Conservation (phyloP, 1,284 basidiomycete genomes). For the Cryptococcus deneoformans region DNA sequence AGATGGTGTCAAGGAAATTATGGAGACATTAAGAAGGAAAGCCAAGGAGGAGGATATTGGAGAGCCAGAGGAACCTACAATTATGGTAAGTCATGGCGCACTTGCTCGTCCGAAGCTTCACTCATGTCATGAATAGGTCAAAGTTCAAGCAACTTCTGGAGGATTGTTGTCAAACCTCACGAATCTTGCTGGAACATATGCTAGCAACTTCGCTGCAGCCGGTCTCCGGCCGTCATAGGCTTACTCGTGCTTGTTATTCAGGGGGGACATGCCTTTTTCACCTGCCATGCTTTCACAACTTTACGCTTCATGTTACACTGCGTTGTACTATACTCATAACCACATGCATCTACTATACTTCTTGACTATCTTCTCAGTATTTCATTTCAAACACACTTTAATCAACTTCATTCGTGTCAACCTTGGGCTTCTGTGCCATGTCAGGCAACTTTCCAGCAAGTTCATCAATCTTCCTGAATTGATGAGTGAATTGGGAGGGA, state of each 20-base stretch:
- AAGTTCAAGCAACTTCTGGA: slow-evolving; percentile 31
- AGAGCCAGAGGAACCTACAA: slow-evolving; percentile 60
- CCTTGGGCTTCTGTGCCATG: slow-evolving; percentile 55
- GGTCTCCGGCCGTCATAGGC: slow-evolving; percentile 1
- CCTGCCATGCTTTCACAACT: neutral
- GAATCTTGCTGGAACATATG: slow-evolving; percentile 34
- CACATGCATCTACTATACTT: neutral
- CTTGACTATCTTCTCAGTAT: too few species aligned
- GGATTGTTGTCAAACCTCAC: slow-evolving; percentile 40
- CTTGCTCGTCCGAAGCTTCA: neutral
- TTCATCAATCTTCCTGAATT: slow-evolving; percentile 92
- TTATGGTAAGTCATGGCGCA: slow-evolving; percentile 56
- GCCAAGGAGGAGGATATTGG: slow-evolving; percentile 79
- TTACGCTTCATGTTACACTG: neutral
- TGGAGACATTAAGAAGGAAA: slow-evolving; percentile 91
- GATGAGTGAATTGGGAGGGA: slow-evolving; percentile 89
- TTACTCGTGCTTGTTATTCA: neutral
- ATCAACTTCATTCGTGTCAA: neutral
- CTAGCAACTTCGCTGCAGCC: slow-evolving; percentile 20
- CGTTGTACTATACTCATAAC: neutral
- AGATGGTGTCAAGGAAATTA: slow-evolving; percentile 79
- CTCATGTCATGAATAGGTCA: slow-evolving; percentile 24
- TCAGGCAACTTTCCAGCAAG: slow-evolving; percentile 72
- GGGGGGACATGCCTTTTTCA: neutral
- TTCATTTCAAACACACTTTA: neutral